Conservation (phyloP, 495 filamentous ascomycete species). For the Saxophila tyrrhenica region DNA sequence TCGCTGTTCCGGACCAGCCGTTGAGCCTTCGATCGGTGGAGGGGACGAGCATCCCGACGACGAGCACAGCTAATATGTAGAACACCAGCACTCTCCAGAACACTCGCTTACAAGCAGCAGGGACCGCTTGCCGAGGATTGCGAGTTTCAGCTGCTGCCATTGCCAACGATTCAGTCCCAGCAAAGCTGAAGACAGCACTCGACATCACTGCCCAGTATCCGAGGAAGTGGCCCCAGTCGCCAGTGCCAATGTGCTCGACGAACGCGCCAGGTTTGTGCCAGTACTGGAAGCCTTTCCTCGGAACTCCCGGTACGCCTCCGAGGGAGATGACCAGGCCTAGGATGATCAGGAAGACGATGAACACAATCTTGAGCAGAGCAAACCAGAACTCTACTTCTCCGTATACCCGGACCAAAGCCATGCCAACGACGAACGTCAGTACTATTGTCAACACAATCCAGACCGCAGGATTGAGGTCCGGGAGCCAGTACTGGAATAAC, state of each 20-base stretch:
- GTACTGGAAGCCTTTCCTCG: slow-evolving; percentile 54
- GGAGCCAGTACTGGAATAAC: slow-evolving; percentile 15
- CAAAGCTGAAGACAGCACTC: not conserved
- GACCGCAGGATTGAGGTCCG: slow-evolving; percentile 17
- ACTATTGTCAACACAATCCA: slow-evolving; percentile 37
- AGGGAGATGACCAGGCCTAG: slow-evolving; percentile 49
- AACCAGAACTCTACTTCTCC: slow-evolving; percentile 25
- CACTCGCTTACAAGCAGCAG: slow-evolving; percentile 63
- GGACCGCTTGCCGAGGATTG: slow-evolving; percentile 35
- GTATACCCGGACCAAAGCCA: slow-evolving; percentile 32
- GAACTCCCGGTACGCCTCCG: slow-evolving; percentile 49
- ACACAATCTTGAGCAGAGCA: not conserved
- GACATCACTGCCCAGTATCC: not conserved
- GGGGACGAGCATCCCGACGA: slow-evolving; percentile 44
- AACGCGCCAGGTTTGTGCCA: slow-evolving; percentile 56
- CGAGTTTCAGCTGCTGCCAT: not conserved
- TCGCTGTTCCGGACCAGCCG: slow-evolving; percentile 43
- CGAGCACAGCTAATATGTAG: slow-evolving; percentile 48
- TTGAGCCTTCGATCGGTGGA: slow-evolving; percentile 26
- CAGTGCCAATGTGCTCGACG: not conserved
- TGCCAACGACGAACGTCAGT: slow-evolving; percentile 33
- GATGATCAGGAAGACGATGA: slow-evolving; percentile 33
- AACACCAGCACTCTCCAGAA: slow-evolving; percentile 82
- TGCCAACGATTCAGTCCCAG: not conserved
- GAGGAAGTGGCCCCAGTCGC: not conserved